Evolutionary conservation across 2,329 filamentous ascomycete species (phyloP), one percentile per base, ranked within the genome.

Genomic region (Ascochyta koolunga): DNA sequence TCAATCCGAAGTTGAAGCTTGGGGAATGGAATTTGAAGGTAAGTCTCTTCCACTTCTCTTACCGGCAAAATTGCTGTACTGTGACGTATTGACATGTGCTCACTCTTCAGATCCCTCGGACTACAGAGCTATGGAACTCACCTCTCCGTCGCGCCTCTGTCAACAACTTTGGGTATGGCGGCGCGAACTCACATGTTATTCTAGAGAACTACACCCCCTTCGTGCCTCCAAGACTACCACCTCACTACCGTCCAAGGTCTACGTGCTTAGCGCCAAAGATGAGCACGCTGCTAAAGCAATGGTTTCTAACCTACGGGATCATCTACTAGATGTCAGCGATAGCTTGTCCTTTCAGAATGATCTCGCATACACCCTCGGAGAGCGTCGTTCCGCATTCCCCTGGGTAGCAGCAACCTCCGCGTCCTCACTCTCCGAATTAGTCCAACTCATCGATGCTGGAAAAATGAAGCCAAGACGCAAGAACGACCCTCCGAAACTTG

Each of bases 81-180:
- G 15, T 21, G 5, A 9, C 31, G 8, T n/a, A n/a, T 16, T 46
- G 33, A 46, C 43, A 22, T 21, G 22, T 11, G 7, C 21, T 46
- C 24, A 18, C 15, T 7, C 22, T 3, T 10, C 21, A 48, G 45
- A 35, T 48, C n/a, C 45, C 45, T 9, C 45, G 45, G 3, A 22
- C 22, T 13, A 11, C 13, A 4, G 22, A 41, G 24, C 22, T 38
- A 13, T 50, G 46, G 46, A 50, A 36, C 13, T n/a, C 47, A 11
- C 4, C n/a, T 18, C 5, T 32, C 13, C 43, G 44, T 27, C 45
- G 54, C 29, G 43, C 40, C 2, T 43, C 27, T 6, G 35, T 60
- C 8, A 60, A 60, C 37, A 50, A 25, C 11, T 62, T 62, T 38
- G 60, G 59, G 5, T 62, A 53, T 32, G 59, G 59, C 7, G 59